phyloP scores from a whole-genome alignment of 75 land plant genomes.

The Picea sitchensis region DNA sequence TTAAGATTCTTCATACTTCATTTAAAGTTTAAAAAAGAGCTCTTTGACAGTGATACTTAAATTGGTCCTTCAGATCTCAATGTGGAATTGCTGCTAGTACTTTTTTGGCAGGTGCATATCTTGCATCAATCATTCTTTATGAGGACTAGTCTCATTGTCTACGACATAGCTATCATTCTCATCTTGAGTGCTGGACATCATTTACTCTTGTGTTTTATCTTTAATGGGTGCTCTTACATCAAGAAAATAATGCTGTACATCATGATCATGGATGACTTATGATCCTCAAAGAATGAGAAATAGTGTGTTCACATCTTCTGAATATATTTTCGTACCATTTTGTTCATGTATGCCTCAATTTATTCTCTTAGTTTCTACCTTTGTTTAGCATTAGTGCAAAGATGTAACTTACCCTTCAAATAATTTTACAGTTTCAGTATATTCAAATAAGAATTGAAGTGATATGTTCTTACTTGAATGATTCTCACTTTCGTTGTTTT shows the following conservation, averaged over 20 bases:
- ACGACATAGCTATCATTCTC: too few relatives aligned
- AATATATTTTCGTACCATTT: not conserved
- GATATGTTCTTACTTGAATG: not conserved
- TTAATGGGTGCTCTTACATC: not conserved
- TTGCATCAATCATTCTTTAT: too few relatives aligned
- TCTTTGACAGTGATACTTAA: too few relatives aligned
- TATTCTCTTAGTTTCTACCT: not conserved
- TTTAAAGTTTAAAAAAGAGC: too few relatives aligned
- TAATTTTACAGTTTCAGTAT: not conserved
- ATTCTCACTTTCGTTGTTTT: not conserved
- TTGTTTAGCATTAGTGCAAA: not conserved
- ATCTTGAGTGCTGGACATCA: too few relatives aligned
- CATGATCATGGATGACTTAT: not conserved
- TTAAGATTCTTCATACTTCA: too few relatives aligned
- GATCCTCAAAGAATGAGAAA: not conserved
- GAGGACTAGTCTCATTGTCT: too few relatives aligned
- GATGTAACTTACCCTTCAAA: not conserved
- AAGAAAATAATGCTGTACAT: not conserved
- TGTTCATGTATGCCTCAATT: not conserved
- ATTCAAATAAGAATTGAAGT: not conserved
- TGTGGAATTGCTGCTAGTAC: too few relatives aligned
- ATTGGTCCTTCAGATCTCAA: too few relatives aligned
- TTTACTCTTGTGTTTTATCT: too few relatives aligned
- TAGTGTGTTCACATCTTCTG: not conserved
- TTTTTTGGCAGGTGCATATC: too few relatives aligned